Percentiles rank a stretch among this genome's conserved stretches.
These are phyloP conservation scores for Sisymbrium altissimum DNA, from an alignment of 345 rosid species.

Conservation along the genomic window DNA sequence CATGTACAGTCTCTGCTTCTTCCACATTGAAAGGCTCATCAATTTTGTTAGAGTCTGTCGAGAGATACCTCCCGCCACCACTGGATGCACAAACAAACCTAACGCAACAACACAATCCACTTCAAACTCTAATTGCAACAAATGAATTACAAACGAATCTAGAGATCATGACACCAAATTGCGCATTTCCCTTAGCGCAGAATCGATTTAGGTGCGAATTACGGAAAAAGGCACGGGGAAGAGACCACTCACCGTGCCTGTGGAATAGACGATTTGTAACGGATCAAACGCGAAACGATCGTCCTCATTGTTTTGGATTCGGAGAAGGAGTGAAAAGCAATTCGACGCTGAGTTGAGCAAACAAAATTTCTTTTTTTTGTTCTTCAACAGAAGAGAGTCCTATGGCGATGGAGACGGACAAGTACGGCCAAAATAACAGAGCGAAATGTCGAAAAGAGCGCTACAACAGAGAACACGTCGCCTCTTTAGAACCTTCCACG, in stretches of 20 bases:
- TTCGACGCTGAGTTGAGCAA: neutral
- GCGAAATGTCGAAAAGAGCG: slow-evolving; percentile 19
- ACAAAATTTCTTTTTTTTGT: neutral
- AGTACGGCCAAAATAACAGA: neutral
- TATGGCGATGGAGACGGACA: slow-evolving; percentile 21
- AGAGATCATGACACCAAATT: neutral
- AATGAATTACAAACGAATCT: too few relatives aligned
- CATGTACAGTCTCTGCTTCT: slow-evolving; percentile 85
- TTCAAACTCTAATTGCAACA: too few relatives aligned
- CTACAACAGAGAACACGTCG: slow-evolving; percentile 24
- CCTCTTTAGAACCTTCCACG: slow-evolving; percentile 10
- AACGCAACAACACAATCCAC: neutral
- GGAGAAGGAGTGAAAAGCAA: neutral
- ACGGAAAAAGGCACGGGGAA: neutral
- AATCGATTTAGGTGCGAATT: neutral
- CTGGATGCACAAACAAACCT: slow-evolving; percentile 40
- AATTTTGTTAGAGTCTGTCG: slow-evolving; percentile 69
- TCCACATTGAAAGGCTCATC: slow-evolving; percentile 78
- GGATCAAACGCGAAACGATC: slow-evolving; percentile 36
- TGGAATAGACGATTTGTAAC: slow-evolving; percentile 16
- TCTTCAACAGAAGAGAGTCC: neutral
- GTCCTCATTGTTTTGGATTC: slow-evolving; percentile 31
- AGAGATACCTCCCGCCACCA: slow-evolving; percentile 49
- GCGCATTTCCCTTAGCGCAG: neutral
- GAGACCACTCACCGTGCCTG: slow-evolving; percentile 24